Conservation (phyloP, 2,329 filamentous ascomycete genomes). For the Pleoardoris graminearum region DNA sequence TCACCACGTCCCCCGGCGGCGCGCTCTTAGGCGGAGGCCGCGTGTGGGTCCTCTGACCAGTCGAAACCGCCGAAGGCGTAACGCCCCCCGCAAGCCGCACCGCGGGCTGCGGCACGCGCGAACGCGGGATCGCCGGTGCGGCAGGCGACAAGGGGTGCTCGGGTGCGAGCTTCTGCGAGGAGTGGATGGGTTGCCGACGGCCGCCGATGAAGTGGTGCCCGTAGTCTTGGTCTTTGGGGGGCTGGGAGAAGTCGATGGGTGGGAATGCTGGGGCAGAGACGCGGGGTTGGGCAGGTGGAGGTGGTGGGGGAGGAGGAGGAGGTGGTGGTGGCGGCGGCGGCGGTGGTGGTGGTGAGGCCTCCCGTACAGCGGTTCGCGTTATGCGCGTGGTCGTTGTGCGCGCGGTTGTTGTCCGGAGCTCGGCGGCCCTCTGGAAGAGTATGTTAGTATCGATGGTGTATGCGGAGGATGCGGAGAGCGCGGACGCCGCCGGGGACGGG, state of each 20-base stretch:
- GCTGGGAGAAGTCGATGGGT: slow-evolving; percentile 21
- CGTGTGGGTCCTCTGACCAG: neutral
- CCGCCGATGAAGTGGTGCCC: slow-evolving; percentile 26
- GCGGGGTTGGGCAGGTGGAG: neutral
- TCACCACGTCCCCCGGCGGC: neutral
- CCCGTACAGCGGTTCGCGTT: neutral
- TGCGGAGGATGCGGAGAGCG: neutral
- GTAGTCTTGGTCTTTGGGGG: slow-evolving; percentile 23
- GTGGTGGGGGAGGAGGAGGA: neutral
- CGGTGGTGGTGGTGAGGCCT: neutral
- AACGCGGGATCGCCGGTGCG: slow-evolving; percentile 12
- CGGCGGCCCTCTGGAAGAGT: neutral
- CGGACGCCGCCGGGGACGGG: neutral
- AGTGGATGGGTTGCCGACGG: slow-evolving; percentile 27
- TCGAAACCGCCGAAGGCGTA: too few species aligned
- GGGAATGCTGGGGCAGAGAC: slow-evolving; percentile 1
- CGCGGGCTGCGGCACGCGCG: slow-evolving; percentile 12
- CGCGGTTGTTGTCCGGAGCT: neutral
- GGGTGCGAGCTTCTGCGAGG: slow-evolving; percentile 22
- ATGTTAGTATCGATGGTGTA: neutral
- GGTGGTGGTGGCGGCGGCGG: slow-evolving; percentile 3
- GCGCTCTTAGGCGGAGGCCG: neutral
- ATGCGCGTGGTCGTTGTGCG: neutral
- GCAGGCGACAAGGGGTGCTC: slow-evolving; percentile 7
- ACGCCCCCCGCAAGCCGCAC: slow-evolving; percentile 21